A percentile compares a stretch with the other conserved stretches of the same genome.
Evolutionary conservation across 2,329 filamentous ascomycete species (phyloP).

Genomic region (Pseudogymnoascus sp.): DNA sequence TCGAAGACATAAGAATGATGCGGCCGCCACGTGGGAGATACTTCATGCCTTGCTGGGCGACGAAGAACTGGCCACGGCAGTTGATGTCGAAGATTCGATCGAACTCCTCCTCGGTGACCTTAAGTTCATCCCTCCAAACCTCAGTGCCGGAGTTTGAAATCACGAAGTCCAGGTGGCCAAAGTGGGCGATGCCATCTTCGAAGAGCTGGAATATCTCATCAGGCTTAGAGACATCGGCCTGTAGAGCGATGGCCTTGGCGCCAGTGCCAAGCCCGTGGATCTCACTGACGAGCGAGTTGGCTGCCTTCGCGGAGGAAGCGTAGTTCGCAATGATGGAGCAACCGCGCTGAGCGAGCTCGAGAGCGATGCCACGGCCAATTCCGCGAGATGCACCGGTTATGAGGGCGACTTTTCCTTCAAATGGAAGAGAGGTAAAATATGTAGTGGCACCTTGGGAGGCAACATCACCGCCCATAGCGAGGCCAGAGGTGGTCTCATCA

Average conservation of each 20-base stretch:
- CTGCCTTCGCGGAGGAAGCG: constrained; percentile 43
- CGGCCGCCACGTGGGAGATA: constrained; percentile 60
- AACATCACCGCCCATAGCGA: background rate
- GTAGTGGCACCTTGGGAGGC: background rate
- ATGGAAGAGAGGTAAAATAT: constrained; percentile 23
- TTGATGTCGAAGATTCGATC: constrained; percentile 50
- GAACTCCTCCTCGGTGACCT: constrained; percentile 11
- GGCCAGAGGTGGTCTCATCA: background rate
- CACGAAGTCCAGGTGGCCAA: constrained; percentile 26
- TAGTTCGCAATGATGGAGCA: constrained; percentile 61
- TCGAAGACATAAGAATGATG: constrained; percentile 57
- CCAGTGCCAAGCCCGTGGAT: constrained; percentile 42
- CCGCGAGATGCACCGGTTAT: constrained; percentile 59
- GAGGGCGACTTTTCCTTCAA: constrained; percentile 47
- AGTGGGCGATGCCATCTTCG: constrained; percentile 22
- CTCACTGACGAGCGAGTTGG: constrained; percentile 47
- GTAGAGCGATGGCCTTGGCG: constrained; percentile 38
- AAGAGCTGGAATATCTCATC: constrained; percentile 30
- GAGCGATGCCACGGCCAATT: constrained; percentile 57
- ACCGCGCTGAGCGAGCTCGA: constrained; percentile 58
- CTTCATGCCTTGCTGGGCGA: constrained; percentile 64
- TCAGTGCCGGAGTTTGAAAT: constrained; percentile 24
- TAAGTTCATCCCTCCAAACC: constrained; percentile 6
- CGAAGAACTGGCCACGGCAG: constrained; percentile 61
- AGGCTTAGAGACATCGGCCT: constrained; percentile 49